Conservation (phyloP, 192 early-diverging fungal genomes). For the Anaeromyces robustus region DNA sequence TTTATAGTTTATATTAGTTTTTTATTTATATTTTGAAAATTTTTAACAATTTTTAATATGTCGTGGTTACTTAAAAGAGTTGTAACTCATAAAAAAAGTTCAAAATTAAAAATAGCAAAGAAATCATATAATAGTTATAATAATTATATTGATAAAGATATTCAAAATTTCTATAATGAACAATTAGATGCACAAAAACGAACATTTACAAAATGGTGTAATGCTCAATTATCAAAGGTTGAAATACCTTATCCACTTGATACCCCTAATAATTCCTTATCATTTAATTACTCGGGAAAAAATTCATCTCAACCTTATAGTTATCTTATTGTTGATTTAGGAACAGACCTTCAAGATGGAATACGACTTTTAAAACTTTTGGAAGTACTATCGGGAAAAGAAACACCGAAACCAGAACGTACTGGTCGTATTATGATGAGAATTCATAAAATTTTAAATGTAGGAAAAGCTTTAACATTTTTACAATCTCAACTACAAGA, state of each 20-base stretch:
- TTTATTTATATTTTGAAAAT: background rate
- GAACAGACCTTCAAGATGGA: conserved; percentile 11
- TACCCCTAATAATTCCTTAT: background rate
- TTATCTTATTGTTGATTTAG: conserved; percentile 9
- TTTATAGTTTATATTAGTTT: background rate
- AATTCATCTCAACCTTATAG: background rate
- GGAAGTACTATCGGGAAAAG: conserved; percentile 9
- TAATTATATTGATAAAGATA: background rate
- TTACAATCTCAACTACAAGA: conserved; percentile 3
- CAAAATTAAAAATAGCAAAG: background rate
- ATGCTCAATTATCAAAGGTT: background rate
- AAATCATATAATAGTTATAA: background rate
- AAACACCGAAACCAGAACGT: background rate
- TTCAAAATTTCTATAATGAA: background rate
- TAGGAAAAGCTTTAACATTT: conserved; percentile 13
- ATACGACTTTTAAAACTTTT: conserved; percentile 9
- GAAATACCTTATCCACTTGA: background rate
- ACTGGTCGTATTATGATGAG: conserved; percentile 4
- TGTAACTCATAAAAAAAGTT: background rate
- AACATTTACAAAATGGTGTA: background rate
- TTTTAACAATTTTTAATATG: background rate
- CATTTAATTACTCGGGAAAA: background rate
- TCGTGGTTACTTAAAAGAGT: background rate
- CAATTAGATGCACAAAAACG: background rate
- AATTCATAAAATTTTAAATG: conserved; percentile 16